Evolutionary conservation across 78 protist genomes (phyloP).

Genomic region (Emiliania huxleyi): DNA sequence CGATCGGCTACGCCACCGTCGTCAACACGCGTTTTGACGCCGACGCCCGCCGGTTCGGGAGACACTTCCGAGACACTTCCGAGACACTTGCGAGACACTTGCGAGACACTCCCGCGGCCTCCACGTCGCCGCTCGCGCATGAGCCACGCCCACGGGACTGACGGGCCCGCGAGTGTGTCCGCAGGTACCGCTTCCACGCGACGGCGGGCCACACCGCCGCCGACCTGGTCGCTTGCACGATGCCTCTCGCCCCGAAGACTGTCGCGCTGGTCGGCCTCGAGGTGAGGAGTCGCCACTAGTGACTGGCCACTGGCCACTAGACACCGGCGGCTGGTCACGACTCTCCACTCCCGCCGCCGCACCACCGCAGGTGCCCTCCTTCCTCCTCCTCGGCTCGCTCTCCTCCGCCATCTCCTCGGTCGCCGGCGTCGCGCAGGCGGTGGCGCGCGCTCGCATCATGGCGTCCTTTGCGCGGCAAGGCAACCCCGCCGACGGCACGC

Average conservation of each 20-base stretch:
- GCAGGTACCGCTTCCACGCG: constrained; percentile 39
- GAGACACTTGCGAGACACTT: too few species aligned
- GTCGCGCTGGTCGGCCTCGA: neutral
- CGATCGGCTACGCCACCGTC: constrained; percentile 45
- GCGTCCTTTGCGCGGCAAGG: constrained; percentile 18
- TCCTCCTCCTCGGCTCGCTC: constrained; percentile 48
- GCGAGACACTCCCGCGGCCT: too few species aligned
- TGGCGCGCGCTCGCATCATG: constrained; percentile 46
- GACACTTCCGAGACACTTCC: too few species aligned
- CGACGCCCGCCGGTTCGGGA: too few species aligned
- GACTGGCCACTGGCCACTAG: too few species aligned
- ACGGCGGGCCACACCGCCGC: neutral
- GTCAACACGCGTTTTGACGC: constrained; percentile 43
- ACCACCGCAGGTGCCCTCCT: neutral
- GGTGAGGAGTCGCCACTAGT: too few species aligned
- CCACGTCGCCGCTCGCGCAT: too few species aligned
- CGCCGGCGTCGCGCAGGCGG: constrained; percentile 50
- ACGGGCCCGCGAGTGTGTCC: too few species aligned
- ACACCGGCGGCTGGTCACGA: too few species aligned
- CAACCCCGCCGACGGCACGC: too few species aligned
- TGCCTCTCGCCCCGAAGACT: constrained; percentile 21
- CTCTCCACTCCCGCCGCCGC: too few species aligned
- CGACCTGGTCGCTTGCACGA: constrained; percentile 29
- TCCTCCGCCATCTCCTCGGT: constrained; percentile 2
- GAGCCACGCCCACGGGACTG: too few species aligned